Base-by-base conservation (phyloP, 2,329 filamentous ascomycete species). In the Fusarium xylarioides region DNA sequence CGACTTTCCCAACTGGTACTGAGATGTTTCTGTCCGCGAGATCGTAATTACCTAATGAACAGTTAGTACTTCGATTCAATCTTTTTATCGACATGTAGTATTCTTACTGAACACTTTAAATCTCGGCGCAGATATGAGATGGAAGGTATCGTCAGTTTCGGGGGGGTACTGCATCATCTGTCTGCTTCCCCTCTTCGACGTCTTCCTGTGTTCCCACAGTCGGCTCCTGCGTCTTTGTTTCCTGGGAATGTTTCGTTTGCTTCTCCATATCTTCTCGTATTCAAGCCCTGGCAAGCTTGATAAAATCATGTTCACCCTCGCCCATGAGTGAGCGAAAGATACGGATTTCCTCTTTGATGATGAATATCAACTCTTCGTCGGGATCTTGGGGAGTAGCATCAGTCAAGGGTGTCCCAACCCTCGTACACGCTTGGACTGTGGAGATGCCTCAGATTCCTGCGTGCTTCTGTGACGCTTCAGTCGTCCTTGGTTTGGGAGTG, bases 321-420 rank as follows among this genome's bases (percentile, higher is more conserved):
- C 12, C 3, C 7, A 4, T 12, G 6, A 34, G 5, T 23, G 21
- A 9, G 7, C 12, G 30, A 18, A 23, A 2, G 7, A 14, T 7
- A 7, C 28, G 28, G 16, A 32, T 1, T 50, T 6, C 4, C 21
- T 50, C 28, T 50, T 14, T 7, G 28, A 50, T n/a, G 21, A 23
- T 5, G 5, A 10, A 12, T 18, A 1, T 11, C 30, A 34, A 0
- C 47, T 34, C 47, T 19, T 50, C 19, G 7, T 50, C 21, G 5
- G 47, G 21, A 18, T 50, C 30, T 19, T 18, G 8, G 30, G 16
- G 11, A 34, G 11, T 16, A 18, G 28, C 30, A 12, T 9, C 11
- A 23, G 11, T 32, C 46, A n/a, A 12, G 15, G 21, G 11, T 14
- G 8, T 21, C 28, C 5, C 7, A 28, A 28, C 15, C 26, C 12